phyloP scores from a whole-genome alignment of 371 early-diverging fungal species.

The Nematocida major region DNA sequence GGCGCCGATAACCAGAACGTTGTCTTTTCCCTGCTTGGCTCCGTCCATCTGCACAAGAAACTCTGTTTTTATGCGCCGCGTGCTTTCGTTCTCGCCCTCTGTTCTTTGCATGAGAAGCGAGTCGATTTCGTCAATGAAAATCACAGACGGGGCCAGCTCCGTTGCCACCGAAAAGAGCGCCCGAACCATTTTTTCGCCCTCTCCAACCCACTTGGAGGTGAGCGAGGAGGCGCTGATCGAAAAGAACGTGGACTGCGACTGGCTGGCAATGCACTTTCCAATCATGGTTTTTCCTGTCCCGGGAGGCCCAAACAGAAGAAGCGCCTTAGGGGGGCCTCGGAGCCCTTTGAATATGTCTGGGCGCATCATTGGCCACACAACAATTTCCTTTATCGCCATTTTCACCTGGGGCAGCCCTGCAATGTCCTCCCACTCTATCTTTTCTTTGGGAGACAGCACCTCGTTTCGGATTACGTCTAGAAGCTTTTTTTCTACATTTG shows the following conservation, averaged over 20 bases:
- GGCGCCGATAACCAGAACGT: conserved; percentile 75
- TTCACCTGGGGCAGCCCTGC: conserved; percentile 81
- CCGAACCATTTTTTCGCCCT: conserved; percentile 86
- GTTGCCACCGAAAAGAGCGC: conserved; percentile 81
- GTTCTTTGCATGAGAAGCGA: conserved; percentile 77
- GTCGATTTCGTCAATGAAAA: conserved; percentile 81
- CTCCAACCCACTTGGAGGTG: conserved; percentile 87
- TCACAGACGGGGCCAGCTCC: conserved; percentile 75
- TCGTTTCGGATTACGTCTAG: conserved; percentile 31
- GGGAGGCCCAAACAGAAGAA: conserved; percentile 65
- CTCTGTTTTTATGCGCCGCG: conserved; percentile 77
- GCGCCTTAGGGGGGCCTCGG: conserved; percentile 76
- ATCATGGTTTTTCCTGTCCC: conserved; percentile 85
- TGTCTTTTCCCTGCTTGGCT: conserved; percentile 69
- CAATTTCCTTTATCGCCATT: conserved; percentile 71
- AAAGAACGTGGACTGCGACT: conserved; percentile 81
- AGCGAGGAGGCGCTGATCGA: conserved; percentile 76
- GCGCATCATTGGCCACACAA: conserved; percentile 74
- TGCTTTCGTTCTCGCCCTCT: conserved; percentile 79
- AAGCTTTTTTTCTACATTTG: conserved; percentile 10
- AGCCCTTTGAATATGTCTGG: conserved; percentile 77
- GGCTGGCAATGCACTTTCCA: conserved; percentile 80
- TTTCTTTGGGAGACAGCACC: conserved; percentile 6
- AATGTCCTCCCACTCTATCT: conserved; percentile 72
- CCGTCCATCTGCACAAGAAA: conserved; percentile 77